These are phyloP conservation scores for Dunaliella sp. DNA, from an alignment of 139 green algal species.

Conservation along the genomic window DNA sequence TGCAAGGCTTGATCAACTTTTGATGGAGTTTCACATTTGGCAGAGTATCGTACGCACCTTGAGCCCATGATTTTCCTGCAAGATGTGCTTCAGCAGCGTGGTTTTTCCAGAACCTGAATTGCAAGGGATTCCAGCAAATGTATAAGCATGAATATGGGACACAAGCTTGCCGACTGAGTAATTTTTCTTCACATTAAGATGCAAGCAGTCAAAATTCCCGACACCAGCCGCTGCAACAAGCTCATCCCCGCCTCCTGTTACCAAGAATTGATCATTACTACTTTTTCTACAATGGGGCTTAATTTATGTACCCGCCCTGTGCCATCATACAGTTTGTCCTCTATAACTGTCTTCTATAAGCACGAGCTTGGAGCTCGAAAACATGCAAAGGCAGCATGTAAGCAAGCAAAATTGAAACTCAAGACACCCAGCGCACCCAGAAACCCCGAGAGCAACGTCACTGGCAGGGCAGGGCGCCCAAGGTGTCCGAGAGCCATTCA, in stretches of 20 bases:
- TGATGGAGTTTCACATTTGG: not conserved
- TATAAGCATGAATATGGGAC: not conserved
- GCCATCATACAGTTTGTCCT: too few species aligned
- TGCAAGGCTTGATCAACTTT: not conserved
- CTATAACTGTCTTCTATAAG: too few species aligned
- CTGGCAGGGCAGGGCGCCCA: constrained; percentile 43
- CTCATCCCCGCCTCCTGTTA: not conserved
- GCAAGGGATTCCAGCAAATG: not conserved
- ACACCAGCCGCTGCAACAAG: not conserved
- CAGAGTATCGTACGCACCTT: not conserved
- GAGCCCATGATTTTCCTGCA: constrained; percentile 19
- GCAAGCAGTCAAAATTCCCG: not conserved
- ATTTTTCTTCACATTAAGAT: not conserved
- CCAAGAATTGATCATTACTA: not conserved
- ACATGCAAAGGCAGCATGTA: too few species aligned
- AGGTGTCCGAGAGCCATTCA: too few species aligned
- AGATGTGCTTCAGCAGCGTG: constrained; percentile 72
- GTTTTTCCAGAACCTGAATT: constrained; percentile 61
- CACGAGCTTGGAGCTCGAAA: too few species aligned
- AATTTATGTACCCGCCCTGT: too few species aligned
- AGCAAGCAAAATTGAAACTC: too few species aligned
- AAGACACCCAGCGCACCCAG: too few species aligned
- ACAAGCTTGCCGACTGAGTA: too few species aligned
- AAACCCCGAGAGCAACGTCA: constrained; percentile 74
- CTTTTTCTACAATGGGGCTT: too few species aligned